Conservation (phyloP, 352 stramenopile genomes). For the Blastocystis sp. region DNA sequence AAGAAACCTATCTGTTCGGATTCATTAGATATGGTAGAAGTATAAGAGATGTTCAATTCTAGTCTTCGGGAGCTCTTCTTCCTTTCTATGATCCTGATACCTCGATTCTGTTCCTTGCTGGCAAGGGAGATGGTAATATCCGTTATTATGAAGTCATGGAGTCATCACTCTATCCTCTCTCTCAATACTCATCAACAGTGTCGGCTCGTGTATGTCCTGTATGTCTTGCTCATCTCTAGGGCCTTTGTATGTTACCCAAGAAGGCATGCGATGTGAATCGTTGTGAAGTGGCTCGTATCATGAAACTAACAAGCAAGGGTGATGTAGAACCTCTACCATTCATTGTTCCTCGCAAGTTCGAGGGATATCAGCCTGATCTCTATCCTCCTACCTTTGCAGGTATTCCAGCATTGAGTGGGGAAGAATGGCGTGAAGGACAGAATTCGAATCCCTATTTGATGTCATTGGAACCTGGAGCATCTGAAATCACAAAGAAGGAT, state of each 20-base stretch:
- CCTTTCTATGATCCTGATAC: slow-evolving; percentile 97
- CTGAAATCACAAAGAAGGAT: slow-evolving; percentile 23
- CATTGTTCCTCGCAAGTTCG: slow-evolving; percentile 94
- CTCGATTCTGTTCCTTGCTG: slow-evolving; percentile 93
- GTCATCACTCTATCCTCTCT: slow-evolving; percentile 85
- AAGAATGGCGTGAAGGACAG: slow-evolving; percentile 90
- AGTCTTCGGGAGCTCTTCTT: slow-evolving; percentile 95
- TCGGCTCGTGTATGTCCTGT: slow-evolving; percentile 72
- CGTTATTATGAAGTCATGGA: slow-evolving; percentile 96
- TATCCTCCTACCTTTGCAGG: slow-evolving; percentile 91
- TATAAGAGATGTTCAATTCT: slow-evolving; percentile 75
- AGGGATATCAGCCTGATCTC: slow-evolving; percentile 99
- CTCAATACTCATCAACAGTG: slow-evolving; percentile 88
- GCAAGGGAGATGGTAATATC: slow-evolving; percentile 97
- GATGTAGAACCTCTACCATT: slow-evolving; percentile 90
- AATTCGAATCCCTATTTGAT: slow-evolving; percentile 76
- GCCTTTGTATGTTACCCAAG: slow-evolving; percentile 96
- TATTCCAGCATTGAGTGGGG: slow-evolving; percentile 87
- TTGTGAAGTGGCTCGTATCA: slow-evolving; percentile 90
- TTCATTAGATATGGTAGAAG: slow-evolving; percentile 1
- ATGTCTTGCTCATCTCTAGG: slow-evolving; percentile 74
- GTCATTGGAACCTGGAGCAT: slow-evolving; percentile 49
- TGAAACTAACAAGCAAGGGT: slow-evolving; percentile 90
- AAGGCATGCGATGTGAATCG: slow-evolving; percentile 93
- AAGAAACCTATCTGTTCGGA: slow-evolving; percentile 63